phyloP scores from a whole-genome alignment of 2,329 filamentous ascomycete species.

The Nothophaeocryptopus gaeumannii region DNA sequence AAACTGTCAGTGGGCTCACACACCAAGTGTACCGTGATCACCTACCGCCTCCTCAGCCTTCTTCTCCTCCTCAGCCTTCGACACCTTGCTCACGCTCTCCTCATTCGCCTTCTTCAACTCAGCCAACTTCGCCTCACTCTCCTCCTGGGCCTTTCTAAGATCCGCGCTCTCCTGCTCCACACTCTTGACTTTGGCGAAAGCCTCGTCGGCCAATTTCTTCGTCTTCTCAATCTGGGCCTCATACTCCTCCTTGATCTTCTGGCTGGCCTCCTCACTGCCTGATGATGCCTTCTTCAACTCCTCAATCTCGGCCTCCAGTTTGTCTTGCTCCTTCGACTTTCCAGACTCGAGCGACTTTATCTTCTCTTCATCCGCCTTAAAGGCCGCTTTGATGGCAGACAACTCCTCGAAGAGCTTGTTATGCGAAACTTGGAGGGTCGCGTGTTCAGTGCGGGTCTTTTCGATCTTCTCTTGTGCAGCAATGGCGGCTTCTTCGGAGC shows the following conservation, averaged over 20 bases:
- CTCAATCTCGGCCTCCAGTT: slow-evolving; percentile 19
- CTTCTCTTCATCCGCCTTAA: slow-evolving; percentile 17
- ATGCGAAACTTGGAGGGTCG: slow-evolving; percentile 23
- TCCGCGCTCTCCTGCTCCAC: slow-evolving; percentile 18
- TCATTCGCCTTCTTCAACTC: slow-evolving; percentile 19
- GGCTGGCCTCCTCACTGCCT: slow-evolving; percentile 13
- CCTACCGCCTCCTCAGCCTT: slow-evolving; percentile 18
- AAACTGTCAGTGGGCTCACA: neutral
- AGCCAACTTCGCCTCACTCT: slow-evolving; percentile 15
- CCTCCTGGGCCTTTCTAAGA: slow-evolving; percentile 18
- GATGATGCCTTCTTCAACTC: slow-evolving; percentile 17
- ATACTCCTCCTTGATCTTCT: slow-evolving; percentile 21
- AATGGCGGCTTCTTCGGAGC: slow-evolving; percentile 14
- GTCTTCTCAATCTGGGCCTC: slow-evolving; percentile 17
- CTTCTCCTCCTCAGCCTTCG: slow-evolving; percentile 16
- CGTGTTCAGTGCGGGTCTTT: slow-evolving; percentile 20
- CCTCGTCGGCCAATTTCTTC: slow-evolving; percentile 18
- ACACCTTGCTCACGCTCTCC: slow-evolving; percentile 12
- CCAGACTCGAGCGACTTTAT: slow-evolving; percentile 12
- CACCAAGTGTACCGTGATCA: neutral
- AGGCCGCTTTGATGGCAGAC: slow-evolving; percentile 14
- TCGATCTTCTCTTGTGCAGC: slow-evolving; percentile 21
- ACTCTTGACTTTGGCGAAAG: slow-evolving; percentile 17
- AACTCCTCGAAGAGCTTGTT: slow-evolving; percentile 26
- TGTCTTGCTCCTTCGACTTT: slow-evolving; percentile 13